Evolutionary conservation across 208 protist genomes (phyloP).

Genomic region (Naegleria lovaniensis): DNA sequence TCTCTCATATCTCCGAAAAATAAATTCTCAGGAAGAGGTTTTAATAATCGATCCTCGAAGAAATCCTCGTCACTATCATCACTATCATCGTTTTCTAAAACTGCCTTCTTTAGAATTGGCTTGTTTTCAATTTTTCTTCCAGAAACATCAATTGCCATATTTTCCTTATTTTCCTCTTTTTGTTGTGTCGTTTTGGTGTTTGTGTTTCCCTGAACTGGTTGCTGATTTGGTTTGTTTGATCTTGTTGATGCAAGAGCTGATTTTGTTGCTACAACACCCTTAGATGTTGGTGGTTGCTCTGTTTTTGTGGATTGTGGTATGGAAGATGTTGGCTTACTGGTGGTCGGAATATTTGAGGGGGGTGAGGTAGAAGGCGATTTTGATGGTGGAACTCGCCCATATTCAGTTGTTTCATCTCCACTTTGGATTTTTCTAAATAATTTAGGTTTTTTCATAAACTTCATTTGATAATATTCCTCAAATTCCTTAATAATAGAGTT

Average conservation of each 20-base stretch:
- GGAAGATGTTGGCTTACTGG: neutral
- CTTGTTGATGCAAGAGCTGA: neutral
- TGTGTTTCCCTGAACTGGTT: neutral
- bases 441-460: slow-evolving; percentile 66
- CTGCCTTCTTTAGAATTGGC: neutral
- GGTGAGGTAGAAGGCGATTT: neutral
- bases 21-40: slow-evolving; percentile 17
- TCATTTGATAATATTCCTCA: slow-evolving; percentile 76
- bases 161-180: neutral
- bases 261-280: neutral
- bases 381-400: neutral
- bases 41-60: slow-evolving; percentile 23
- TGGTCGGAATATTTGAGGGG: neutral
- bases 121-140: neutral
- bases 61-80: neutral
- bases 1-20: slow-evolving; percentile 24
- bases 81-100: neutral
- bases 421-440: slow-evolving; percentile 57
- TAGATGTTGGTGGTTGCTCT: neutral
- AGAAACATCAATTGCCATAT: neutral
- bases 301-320: neutral
- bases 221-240: neutral
- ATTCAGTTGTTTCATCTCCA: neutral
- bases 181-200: neutral
- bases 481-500: slow-evolving; percentile 55